Evolutionary conservation across 129 eudicot genomes (phyloP).

Genomic region (Pulicaria dysenterica): DNA sequence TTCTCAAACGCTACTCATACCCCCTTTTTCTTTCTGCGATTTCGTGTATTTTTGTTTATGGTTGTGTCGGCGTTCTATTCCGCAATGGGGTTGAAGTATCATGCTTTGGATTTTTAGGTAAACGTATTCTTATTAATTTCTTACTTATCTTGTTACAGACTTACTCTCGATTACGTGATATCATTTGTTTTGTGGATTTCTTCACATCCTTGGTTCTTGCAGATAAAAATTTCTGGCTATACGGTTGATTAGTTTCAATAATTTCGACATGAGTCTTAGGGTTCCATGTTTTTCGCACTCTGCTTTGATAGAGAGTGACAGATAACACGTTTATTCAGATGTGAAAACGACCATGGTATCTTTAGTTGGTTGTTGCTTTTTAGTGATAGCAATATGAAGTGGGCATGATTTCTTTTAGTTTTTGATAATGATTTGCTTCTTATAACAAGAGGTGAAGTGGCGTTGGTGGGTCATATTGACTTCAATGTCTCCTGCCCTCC

Average conservation of each 20-base stretch:
- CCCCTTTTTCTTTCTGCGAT: background rate
- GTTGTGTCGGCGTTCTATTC: conserved; percentile 16
- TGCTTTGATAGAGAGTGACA: conserved; percentile 14
- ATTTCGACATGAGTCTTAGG: conserved; percentile 16
- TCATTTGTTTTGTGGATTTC: background rate
- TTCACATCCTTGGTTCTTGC: background rate
- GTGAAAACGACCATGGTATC: conserved; percentile 19
- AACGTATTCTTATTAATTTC: background rate
- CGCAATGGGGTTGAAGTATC: conserved; percentile 30
- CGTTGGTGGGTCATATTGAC: background rate
- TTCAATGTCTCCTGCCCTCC: no score
- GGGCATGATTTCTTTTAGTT: conserved; percentile 4
- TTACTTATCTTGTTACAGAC: background rate
- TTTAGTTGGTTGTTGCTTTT: conserved; percentile 3
- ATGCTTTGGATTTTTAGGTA: conserved; percentile 34
- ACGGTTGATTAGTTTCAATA: background rate
- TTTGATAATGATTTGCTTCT: background rate
- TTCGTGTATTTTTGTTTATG: background rate
- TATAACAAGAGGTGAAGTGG: background rate
- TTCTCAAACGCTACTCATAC: conserved; percentile 8
- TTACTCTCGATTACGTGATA: background rate
- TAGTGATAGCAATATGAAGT: background rate
- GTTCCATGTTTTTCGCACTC: conserved; percentile 13
- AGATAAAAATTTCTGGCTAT: background rate
- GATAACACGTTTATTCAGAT: conserved; percentile 23